phyloP scores from a whole-genome alignment of 179 eudicot genomes.

The Silene vulgaris region DNA sequence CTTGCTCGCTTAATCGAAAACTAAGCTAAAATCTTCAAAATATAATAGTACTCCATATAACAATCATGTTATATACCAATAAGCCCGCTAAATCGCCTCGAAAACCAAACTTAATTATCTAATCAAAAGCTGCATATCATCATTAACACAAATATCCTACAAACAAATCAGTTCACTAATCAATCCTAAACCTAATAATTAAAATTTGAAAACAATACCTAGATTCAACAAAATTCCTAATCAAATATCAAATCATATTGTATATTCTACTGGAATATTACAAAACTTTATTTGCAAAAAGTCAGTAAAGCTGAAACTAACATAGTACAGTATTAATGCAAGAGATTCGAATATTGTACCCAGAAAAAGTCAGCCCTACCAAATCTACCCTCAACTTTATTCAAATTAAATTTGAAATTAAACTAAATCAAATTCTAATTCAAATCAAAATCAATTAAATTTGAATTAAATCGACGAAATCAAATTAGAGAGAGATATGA shows the following conservation, averaged over 20 bases:
- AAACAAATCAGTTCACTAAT: background rate
- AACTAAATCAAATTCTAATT: background rate
- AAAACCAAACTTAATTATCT: background rate
- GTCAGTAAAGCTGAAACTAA: background rate
- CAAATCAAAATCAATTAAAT: background rate
- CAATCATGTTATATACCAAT: background rate
- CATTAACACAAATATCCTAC: background rate
- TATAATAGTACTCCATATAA: too few relatives aligned
- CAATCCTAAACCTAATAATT: background rate
- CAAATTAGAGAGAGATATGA: background rate
- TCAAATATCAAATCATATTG: background rate
- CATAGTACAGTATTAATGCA: background rate
- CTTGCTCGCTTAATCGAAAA: background rate
- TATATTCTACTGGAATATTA: background rate
- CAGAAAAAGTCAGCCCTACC: slow-evolving; percentile 4
- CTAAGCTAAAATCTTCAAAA: background rate
- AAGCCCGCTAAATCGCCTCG: background rate
- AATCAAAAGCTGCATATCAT: background rate
- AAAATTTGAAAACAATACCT: background rate
- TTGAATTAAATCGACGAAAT: background rate
- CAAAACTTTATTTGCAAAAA: background rate
- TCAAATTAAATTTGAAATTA: background rate
- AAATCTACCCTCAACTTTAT: slow-evolving; percentile 7
- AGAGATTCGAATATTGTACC: slow-evolving; percentile 18
- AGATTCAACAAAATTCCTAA: background rate